Conservation (phyloP, 768 basidiomycete species). For the Udeniomyces megalosporus region DNA sequence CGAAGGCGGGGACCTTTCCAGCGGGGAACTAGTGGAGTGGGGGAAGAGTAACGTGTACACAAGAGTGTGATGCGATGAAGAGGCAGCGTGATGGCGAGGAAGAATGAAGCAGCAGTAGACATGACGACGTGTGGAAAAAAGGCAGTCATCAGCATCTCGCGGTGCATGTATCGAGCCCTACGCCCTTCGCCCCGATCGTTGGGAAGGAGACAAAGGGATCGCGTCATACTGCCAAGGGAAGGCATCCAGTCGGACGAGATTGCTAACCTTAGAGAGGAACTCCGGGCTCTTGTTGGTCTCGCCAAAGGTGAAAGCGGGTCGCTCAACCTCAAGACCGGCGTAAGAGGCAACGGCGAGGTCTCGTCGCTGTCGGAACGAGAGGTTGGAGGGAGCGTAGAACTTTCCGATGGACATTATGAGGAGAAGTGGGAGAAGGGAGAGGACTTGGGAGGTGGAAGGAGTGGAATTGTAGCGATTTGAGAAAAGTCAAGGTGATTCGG, state of each 20-base stretch:
- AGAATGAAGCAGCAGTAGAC: neutral
- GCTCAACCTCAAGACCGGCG: slow-evolving; percentile 3
- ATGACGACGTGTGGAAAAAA: too few relatives aligned
- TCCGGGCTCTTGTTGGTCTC: slow-evolving; percentile 9
- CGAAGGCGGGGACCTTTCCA: slow-evolving; percentile 73
- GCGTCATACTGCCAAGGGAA: neutral
- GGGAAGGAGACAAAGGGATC: neutral
- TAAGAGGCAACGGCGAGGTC: slow-evolving; percentile 1
- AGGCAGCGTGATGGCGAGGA: neutral
- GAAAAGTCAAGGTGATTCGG: neutral
- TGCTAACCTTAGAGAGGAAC: slow-evolving; percentile 7
- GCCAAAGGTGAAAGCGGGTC: slow-evolving; percentile 1
- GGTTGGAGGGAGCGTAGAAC: slow-evolving; percentile 5
- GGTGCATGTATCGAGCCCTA: neutral
- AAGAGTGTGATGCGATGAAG: neutral
- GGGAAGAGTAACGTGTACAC: neutral
- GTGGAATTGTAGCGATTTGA: neutral
- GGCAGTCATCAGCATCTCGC: neutral
- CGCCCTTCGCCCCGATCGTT: neutral
- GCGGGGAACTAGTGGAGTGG: slow-evolving; percentile 35
- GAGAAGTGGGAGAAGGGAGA: neutral
- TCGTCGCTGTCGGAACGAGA: slow-evolving; percentile 1
- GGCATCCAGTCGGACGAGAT: neutral
- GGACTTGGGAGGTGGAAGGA: neutral
- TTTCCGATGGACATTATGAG: slow-evolving; percentile 4